Percentiles rank a stretch among this genome's conserved stretches.
These are phyloP conservation scores for Xylaria sp. DNA, from an alignment of 2,329 filamentous ascomycete species.

Conservation along the genomic window DNA sequence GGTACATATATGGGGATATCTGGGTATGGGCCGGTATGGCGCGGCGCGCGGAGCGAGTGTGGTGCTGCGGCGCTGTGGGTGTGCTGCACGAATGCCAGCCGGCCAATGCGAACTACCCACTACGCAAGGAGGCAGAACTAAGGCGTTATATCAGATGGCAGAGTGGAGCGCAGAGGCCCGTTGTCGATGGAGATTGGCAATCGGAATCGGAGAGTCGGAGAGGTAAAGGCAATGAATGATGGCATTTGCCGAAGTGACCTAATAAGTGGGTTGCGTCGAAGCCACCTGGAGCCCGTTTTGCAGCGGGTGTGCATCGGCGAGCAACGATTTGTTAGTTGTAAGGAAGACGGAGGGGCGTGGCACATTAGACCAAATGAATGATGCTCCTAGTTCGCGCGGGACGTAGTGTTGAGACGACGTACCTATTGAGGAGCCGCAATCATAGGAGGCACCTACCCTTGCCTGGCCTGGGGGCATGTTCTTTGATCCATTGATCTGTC, in stretches of 20 bases:
- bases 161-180: constrained; percentile 8
- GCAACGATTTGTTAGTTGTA: too few relatives aligned
- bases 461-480: constrained; percentile 17
- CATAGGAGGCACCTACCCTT: not conserved
- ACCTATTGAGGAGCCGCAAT: constrained; percentile 23
- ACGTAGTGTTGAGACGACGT: too few relatives aligned
- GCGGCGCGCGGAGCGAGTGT: too few relatives aligned
- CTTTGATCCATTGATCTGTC: constrained; percentile 31
- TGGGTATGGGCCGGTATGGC: too few relatives aligned
- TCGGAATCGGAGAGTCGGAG: too few relatives aligned
- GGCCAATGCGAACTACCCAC: not conserved
- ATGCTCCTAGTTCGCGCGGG: constrained; percentile 25
- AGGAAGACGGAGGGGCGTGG: constrained; percentile 12
- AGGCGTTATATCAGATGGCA: not conserved
- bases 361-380: constrained; percentile 6
- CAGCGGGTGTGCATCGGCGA: constrained; percentile 9
- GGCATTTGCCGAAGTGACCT: constrained; percentile 6
- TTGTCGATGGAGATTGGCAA: not conserved
- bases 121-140: too few relatives aligned
- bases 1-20: too few relatives aligned
- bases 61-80: constrained; percentile 2
- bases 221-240: not conserved
- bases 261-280: constrained; percentile 11
- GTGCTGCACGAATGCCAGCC: not conserved
- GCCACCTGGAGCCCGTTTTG: not conserved